Conservation (phyloP, 805 yeast species). For the Phaffomyces thermotolerans region DNA sequence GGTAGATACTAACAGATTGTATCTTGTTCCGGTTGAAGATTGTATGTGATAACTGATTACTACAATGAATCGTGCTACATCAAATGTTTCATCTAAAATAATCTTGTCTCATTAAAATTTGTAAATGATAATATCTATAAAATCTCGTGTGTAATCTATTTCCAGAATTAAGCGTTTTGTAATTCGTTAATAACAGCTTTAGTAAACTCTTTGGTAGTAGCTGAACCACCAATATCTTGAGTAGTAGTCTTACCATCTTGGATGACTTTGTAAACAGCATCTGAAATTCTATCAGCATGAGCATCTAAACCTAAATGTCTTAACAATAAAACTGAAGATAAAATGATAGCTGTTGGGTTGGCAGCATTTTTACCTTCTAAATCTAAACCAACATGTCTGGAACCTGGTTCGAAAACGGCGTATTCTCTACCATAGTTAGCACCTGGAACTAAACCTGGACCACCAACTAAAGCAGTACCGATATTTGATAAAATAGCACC, state of each 20-base stretch:
- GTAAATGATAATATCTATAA: constrained; percentile 4
- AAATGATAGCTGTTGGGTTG: constrained; percentile 96
- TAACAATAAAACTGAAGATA: constrained; percentile 85
- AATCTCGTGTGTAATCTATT: not conserved
- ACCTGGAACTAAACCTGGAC: constrained; percentile 98
- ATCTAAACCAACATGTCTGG: constrained; percentile 98
- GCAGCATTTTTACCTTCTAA: constrained; percentile 92
- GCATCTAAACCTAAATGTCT: constrained; percentile 89
- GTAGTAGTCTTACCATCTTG: constrained; percentile 84
- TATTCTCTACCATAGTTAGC: constrained; percentile 96
- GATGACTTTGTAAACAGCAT: constrained; percentile 84
- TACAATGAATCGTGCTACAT: too few relatives aligned
- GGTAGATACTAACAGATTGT: too few relatives aligned
- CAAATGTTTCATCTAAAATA: not conserved
- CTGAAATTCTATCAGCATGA: constrained; percentile 78
- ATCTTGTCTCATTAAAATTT: not conserved
- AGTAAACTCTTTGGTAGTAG: constrained; percentile 91
- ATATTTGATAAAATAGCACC: constrained; percentile 96
- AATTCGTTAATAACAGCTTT: constrained; percentile 62
- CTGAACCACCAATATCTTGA: constrained; percentile 84
- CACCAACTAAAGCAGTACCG: constrained; percentile 95
- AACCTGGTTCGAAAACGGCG: constrained; percentile 98
- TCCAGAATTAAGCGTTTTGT: constrained; percentile 5
- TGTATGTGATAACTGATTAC: too few relatives aligned
- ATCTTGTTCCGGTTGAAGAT: too few relatives aligned